These are phyloP conservation scores for Aspergillus puulaauensis DNA, from an alignment of 2,329 filamentous ascomycete genomes.

Conservation along the genomic window DNA sequence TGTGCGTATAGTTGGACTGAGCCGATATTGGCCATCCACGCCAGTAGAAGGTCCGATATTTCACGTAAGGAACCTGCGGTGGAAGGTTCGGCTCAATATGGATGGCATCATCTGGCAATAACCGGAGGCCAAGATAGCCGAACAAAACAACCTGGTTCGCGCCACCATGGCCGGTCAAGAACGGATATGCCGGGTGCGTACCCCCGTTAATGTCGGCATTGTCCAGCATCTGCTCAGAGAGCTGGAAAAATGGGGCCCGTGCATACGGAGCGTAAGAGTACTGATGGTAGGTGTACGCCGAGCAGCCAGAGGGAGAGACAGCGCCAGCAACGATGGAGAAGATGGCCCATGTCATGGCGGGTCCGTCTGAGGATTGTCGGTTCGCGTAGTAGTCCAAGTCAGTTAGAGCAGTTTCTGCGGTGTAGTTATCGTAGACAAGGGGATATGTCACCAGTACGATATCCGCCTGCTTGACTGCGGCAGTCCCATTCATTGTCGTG, in stretches of 20 bases:
- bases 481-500: slow-evolving; percentile 64
- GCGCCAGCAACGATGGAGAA: slow-evolving; percentile 67
- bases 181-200: slow-evolving; percentile 68
- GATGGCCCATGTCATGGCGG: slow-evolving; percentile 71
- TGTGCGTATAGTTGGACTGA: slow-evolving; percentile 64
- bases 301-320: slow-evolving; percentile 65
- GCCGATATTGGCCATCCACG: slow-evolving; percentile 64
- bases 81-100: slow-evolving; percentile 65
- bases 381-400: slow-evolving; percentile 70
- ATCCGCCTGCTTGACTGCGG: slow-evolving; percentile 69
- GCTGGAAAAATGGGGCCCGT: slow-evolving; percentile 67
- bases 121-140: slow-evolving; percentile 65
- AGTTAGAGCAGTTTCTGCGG: slow-evolving; percentile 47
- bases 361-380: slow-evolving; percentile 66
- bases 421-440: slow-evolving; percentile 59
- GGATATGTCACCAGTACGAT: slow-evolving; percentile 67
- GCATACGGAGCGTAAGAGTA: slow-evolving; percentile 64
- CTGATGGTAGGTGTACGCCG: slow-evolving; percentile 66
- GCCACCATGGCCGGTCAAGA: slow-evolving; percentile 69
- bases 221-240: slow-evolving; percentile 68
- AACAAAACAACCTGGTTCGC: slow-evolving; percentile 67
- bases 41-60: slow-evolving; percentile 66
- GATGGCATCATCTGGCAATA: slow-evolving; percentile 58
- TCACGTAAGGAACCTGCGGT: slow-evolving; percentile 61
- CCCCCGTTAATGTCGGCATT: slow-evolving; percentile 61